Evolutionary conservation across 73 alveolate genomes (phyloP), one percentile per base, ranked within the genome.

Genomic region (Paraurostyla sp.): DNA sequence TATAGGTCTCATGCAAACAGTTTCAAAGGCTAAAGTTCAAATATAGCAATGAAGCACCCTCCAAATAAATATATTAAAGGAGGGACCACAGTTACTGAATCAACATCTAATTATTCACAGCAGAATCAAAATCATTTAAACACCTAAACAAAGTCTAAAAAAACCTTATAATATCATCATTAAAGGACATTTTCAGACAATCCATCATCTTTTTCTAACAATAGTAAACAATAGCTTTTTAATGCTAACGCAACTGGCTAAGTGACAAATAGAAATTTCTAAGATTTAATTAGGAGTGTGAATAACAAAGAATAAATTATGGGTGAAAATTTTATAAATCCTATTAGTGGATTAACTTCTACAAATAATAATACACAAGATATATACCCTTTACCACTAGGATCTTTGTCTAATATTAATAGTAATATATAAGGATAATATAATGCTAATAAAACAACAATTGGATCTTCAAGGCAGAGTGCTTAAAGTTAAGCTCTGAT

Each of bases 381-480:
- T 22, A 38, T 65, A 15, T 65, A 65, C 41, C 82, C 82, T 35
- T 1, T 65, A 35, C 35, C 60, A 6, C n/a, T 40, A 1, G 30
- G 42, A 15, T 38, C 82, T 65, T 25, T 45, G 6, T 29, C 86
- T 27, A 73, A 16, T 48, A 29, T 16, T 16, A 73, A 73, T 36
- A 23, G 22, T 3, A 62, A 4, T 62, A 43, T 22, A 36, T 11
- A 9, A 13, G 65, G 86, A 0, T 30, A 27, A n/a, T 48, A 73
- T 29, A 38, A 38, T 40, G 58, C 58, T 38, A 58, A 33, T 4
- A 65, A 65, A 40, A 65, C 82, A 38, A 65, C 82, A 38, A 65
- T 73, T 32, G 86, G 60, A 16, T 73, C 86, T 43, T 73, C 86
- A 6, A 73, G 86, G 59, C 46, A 73, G 56, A 73, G 86, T 45